phyloP scores from a whole-genome alignment of 225 moss, liverwort and hornwort genomes.

The Physcomitrellopsis africana region DNA sequence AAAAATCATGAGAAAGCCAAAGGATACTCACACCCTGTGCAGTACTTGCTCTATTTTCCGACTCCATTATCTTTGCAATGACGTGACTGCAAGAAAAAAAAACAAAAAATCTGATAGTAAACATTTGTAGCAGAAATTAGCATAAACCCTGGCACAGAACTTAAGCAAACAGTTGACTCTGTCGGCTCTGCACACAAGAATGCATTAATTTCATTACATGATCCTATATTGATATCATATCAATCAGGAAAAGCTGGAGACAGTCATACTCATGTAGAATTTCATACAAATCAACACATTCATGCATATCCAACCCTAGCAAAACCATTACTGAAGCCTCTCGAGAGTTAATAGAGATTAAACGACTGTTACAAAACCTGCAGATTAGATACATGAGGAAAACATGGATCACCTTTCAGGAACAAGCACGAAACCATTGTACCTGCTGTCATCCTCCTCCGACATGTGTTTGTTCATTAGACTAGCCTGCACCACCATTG shows the following conservation, averaged over 20 bases:
- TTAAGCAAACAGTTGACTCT: too few species aligned
- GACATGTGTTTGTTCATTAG: constrained; percentile 55
- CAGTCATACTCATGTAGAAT: too few species aligned
- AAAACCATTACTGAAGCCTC: background rate
- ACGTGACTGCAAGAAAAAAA: constrained; percentile 36
- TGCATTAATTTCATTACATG: too few species aligned
- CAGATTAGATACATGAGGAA: constrained; percentile 24
- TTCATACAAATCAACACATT: background rate
- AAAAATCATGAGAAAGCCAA: constrained; percentile 9
- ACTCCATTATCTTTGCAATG: constrained; percentile 35
- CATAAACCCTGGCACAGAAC: background rate
- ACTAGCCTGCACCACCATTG: constrained; percentile 41
- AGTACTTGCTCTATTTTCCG: constrained; percentile 35
- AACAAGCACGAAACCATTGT: constrained; percentile 39
- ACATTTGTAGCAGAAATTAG: background rate
- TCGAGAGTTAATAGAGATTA: background rate
- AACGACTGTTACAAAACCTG: background rate
- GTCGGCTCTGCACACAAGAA: too few species aligned
- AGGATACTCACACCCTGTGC: constrained; percentile 30
- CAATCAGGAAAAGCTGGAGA: too few species aligned
- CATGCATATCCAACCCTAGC: background rate
- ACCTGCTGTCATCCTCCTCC: constrained; percentile 55
- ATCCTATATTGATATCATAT: too few species aligned
- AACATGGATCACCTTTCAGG: constrained; percentile 39
- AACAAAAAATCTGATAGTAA: background rate